Conservation (phyloP, 768 basidiomycete species). For the Suillus sp. region DNA sequence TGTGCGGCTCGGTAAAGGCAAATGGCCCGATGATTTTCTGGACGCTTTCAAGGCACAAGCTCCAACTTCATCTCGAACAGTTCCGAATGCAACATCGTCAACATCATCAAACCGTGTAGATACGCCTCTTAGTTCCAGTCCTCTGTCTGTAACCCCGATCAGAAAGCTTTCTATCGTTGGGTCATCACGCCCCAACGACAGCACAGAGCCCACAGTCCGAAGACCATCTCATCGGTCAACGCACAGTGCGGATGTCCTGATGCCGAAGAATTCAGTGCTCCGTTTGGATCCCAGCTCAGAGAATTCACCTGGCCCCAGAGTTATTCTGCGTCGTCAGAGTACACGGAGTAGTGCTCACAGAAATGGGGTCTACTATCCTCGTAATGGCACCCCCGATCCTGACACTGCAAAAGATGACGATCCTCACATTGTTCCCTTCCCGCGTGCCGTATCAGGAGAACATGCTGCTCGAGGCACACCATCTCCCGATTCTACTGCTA, state of each 20-base stretch:
- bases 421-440: slow-evolving; percentile 63
- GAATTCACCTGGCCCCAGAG: slow-evolving; percentile 42
- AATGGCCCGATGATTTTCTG: slow-evolving; percentile 83
- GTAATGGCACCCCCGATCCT: slow-evolving; percentile 38
- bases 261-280: slow-evolving; percentile 50
- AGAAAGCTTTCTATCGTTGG: slow-evolving; percentile 60
- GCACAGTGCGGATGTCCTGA: slow-evolving; percentile 61
- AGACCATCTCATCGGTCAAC: slow-evolving; percentile 65
- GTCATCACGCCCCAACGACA: slow-evolving; percentile 46
- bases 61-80: slow-evolving; percentile 35
- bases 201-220: slow-evolving; percentile 48
- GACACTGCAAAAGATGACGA: slow-evolving; percentile 35
- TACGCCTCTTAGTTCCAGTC: slow-evolving; percentile 27
- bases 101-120: slow-evolving; percentile 24
- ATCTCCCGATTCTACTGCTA: slow-evolving; percentile 39
- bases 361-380: slow-evolving; percentile 50
- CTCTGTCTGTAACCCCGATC: slow-evolving; percentile 48
- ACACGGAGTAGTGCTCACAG: slow-evolving; percentile 50
- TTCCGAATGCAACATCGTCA: slow-evolving; percentile 23
- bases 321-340: slow-evolving; percentile 59
- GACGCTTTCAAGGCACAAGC: slow-evolving; percentile 48
- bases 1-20: slow-evolving; percentile 72
- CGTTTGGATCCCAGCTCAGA: slow-evolving; percentile 65
- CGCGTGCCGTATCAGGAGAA: slow-evolving; percentile 59
- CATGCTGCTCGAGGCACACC: slow-evolving; percentile 37